Percentiles rank a stretch among this genome's conserved stretches.
phyloP scores from a whole-genome alignment of 2,329 filamentous ascomycete genomes.

The Aureobasidium sp. region DNA sequence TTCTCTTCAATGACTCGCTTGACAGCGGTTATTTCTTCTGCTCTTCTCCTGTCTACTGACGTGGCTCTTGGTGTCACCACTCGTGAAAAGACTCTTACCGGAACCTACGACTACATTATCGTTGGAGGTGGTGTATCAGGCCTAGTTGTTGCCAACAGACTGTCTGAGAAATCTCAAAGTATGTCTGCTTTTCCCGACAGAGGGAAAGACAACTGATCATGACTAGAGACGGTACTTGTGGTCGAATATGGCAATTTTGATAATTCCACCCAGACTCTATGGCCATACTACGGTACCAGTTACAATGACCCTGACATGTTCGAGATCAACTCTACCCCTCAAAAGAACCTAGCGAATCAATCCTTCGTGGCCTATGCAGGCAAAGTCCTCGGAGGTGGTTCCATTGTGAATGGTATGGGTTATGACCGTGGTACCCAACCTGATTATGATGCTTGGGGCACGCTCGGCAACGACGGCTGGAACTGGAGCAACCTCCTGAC shows the following conservation, averaged over 20 bases:
- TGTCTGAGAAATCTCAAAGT: conserved; percentile 18
- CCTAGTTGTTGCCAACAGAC: conserved; percentile 28
- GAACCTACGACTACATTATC: conserved; percentile 29
- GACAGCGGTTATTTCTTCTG: neutral
- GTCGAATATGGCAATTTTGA: conserved; percentile 13
- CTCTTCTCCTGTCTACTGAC: neutral
- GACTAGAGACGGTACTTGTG: conserved; percentile 13
- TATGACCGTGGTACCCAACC: conserved; percentile 9
- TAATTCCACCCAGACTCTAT: conserved; percentile 11
- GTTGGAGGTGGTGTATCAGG: conserved; percentile 31
- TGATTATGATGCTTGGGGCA: conserved; percentile 7
- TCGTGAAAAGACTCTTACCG: conserved; percentile 2
- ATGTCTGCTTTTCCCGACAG: neutral
- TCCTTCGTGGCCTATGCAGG: neutral
- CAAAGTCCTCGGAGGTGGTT: conserved; percentile 2
- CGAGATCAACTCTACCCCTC: neutral
- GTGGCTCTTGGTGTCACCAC: neutral
- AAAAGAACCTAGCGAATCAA: neutral
- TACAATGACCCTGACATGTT: conserved; percentile 13
- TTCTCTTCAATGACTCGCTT: neutral
- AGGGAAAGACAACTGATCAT: neutral
- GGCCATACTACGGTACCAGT: conserved; percentile 8
- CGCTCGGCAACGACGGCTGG: conserved; percentile 5
- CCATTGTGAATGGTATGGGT: conserved; percentile 7
- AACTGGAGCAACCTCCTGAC: conserved; percentile 10